Base-by-base conservation (phyloP, 768 basidiomycete species). In the Heimioporus sp. region DNA sequence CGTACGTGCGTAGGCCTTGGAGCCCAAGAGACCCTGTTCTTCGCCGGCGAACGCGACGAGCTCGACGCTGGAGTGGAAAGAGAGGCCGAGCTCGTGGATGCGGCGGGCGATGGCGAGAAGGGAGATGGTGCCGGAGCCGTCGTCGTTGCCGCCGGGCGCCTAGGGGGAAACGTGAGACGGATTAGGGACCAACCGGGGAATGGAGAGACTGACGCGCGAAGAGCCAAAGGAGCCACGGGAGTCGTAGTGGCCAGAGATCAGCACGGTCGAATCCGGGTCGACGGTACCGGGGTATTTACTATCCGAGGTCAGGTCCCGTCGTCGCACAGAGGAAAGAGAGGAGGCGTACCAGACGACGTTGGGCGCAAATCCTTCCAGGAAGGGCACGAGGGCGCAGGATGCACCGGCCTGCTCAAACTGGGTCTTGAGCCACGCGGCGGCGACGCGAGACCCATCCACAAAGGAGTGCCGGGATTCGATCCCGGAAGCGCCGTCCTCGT, bases 181-280 rank as follows among this genome's bases (percentile, higher is more conserved):
- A 28, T 28, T n/a, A n/a, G 7, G 24, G 24, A 28, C 24, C 37
- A 57, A 0, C 15, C 0, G 1, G 12, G 8, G 30, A 44, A 44
- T 17, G 36, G 2, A 37, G 2, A 37, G 2, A 9, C 24, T 48
- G 48, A 69, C 69, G 62, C 82, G 44, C 74, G 80, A 21, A 77
- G 87, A 34, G 81, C 93, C 94, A 65, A 92, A 96, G 0, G 88
- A 88, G 16, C 93, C 93, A 35, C 93, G 86, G 41, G 88, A 91
- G 65, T 97, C 92, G 63, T 95, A 97, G 67, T 96, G 94, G 2
- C 85, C 90, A 51, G 86, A 86, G 46, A 96, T 73, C 43, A 97
- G 74, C 39, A 93, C 81, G 2, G 77, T 84, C 24, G 83, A 83
- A 35, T 84, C 73, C 40, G 72, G 4, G 40, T 64, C 60, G 8